Conservation (phyloP, 75 land plant genomes). For the Cupressus sempervirens region DNA sequence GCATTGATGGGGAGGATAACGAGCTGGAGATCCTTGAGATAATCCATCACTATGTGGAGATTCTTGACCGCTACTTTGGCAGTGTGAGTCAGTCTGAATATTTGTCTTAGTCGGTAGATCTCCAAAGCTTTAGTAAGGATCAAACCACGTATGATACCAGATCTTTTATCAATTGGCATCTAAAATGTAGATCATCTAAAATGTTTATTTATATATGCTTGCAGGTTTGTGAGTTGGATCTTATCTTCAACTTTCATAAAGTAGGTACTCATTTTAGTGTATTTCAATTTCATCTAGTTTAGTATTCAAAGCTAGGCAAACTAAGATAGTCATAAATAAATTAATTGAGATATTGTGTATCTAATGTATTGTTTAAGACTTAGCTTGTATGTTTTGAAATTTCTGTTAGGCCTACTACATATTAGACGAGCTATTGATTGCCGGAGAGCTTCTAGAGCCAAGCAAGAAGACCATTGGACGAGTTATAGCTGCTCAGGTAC, state of each 20-base stretch:
- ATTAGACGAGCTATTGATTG: constrained; percentile 88
- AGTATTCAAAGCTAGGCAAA: background rate
- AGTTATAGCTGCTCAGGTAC: constrained; percentile 94
- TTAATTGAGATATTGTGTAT: background rate
- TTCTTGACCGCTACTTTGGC: constrained; percentile 94
- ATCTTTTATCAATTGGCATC: background rate
- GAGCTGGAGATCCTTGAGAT: constrained; percentile 89
- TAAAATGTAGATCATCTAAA: background rate
- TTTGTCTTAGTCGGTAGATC: background rate
- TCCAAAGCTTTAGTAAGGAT: background rate
- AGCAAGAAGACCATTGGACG: constrained; percentile 96
- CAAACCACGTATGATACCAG: no score
- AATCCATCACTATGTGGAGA: constrained; percentile 94
- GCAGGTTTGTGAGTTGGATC: constrained; percentile 90
- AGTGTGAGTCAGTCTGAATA: constrained; percentile 56
- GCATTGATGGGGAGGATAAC: constrained; percentile 91
- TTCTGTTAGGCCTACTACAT: constrained; percentile 75
- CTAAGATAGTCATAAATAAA: background rate
- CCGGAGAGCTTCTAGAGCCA: constrained; percentile 96
- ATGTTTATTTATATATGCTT: constrained; percentile 3
- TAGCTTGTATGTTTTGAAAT: background rate
- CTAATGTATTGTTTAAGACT: background rate
- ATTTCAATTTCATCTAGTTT: background rate
- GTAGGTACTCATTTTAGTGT: constrained; percentile 16
- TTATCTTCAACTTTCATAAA: constrained; percentile 96